A percentile compares a stretch with the other conserved stretches of the same genome.
These are phyloP conservation scores for Senecio squalidus DNA, from an alignment of 140 eudicot species.

Conservation along the genomic window DNA sequence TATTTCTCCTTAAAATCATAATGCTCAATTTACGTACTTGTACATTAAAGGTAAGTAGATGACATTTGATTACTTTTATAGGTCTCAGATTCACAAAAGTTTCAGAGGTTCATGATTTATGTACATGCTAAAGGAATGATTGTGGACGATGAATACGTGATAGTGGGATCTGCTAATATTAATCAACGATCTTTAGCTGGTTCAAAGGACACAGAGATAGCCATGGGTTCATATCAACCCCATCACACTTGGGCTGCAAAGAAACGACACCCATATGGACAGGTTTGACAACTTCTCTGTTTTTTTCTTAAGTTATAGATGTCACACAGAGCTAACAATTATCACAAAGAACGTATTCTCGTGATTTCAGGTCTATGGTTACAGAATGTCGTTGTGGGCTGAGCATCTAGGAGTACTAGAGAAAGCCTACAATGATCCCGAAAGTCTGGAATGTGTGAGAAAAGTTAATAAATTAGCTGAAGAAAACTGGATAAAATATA, in stretches of 20 bases:
- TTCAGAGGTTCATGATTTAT: constrained; percentile 68
- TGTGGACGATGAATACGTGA: constrained; percentile 72
- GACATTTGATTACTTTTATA: constrained; percentile 18
- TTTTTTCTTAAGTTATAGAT: neutral
- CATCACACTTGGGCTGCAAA: constrained; percentile 60
- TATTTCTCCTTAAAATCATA: neutral
- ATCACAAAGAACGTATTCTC: neutral
- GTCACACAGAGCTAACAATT: neutral
- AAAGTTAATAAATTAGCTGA: constrained; percentile 60
- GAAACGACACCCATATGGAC: constrained; percentile 62
- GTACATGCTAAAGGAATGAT: constrained; percentile 91
- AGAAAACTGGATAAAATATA: constrained; percentile 61
- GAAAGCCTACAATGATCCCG: constrained; percentile 42
- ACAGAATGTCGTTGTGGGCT: constrained; percentile 89
- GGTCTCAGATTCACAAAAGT: constrained; percentile 59
- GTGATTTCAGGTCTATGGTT: constrained; percentile 67
- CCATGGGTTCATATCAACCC: constrained; percentile 89
- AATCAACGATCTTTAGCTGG: constrained; percentile 82
- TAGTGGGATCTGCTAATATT: constrained; percentile 75
- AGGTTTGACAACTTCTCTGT: constrained; percentile 28
- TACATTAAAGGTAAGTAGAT: neutral
- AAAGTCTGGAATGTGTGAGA: constrained; percentile 62
- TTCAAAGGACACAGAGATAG: constrained; percentile 81
- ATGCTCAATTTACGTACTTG: neutral
- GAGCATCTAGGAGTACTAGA: constrained; percentile 64